Evolutionary conservation across 768 basidiomycete species (phyloP), one percentile per base, ranked within the genome.

Genomic region (Psilocybe subaeruginosa): DNA sequence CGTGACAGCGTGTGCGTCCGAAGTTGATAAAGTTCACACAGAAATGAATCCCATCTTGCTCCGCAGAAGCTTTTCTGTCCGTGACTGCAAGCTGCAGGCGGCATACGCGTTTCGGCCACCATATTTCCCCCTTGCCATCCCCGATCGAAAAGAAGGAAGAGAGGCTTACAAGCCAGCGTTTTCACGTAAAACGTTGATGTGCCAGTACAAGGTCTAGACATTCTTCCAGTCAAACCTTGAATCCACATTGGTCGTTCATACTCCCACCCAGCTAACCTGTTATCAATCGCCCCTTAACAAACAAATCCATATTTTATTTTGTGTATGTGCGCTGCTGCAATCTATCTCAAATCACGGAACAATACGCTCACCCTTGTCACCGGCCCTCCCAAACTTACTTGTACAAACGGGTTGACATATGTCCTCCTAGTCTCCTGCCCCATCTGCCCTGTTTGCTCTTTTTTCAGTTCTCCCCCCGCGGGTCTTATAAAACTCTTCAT

Each of bases 1-100:
- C 49, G 39, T 68, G 66, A 65, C 66, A 62, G 68, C 62, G 64
- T 64, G 66, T 63, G 50, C 54, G 56, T 60, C 63, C 64, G 58
- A 61, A 55, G 58, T 35, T 62, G 57, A 58, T 50, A 48, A 57
- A 43, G 62, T 70, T 63, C 60, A 46, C 64, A 58, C 47, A 55
- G 46, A 56, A 65, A 63, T 62, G 57, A 59, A 55, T 63, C 62
- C 52, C 61, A 58, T 61, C 56, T 59, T 54, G 62, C 65, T 64
- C 66, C 64, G 68, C 66, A 64, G 61, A 66, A 66, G 66, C 49
- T 43, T 58, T 23, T 47, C 11, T 61, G 60, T 49, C 55, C 60
- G 50, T 45, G 55, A 60, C 56, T 51, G 58, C 45, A 56, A 49
- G 45, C 57, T 53, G 64, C 59, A 60, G 55, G 31, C 50, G 37